Percentiles rank a stretch among this genome's conserved stretches.
Evolutionary conservation across 345 rosid genomes (phyloP).

Genomic region (Camelina sativa): DNA sequence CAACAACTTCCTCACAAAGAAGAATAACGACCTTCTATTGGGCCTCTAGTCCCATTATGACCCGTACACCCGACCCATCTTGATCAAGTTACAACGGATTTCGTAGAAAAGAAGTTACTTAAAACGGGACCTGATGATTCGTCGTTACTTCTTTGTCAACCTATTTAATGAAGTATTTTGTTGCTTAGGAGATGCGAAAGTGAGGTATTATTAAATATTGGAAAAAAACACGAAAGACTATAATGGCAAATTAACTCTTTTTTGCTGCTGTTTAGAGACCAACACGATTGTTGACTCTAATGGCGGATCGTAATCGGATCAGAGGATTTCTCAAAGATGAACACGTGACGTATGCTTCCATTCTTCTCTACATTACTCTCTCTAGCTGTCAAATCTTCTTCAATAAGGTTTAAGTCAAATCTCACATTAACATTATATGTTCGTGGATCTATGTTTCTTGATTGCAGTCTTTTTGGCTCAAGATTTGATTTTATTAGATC

Average conservation of each 20-base stretch:
- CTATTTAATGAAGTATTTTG: not conserved
- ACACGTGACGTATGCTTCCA: not conserved
- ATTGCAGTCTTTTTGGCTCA: not conserved
- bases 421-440: not conserved
- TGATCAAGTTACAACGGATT: not conserved
- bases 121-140: not conserved
- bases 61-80: not conserved
- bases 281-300: not conserved
- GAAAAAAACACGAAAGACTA: not conserved
- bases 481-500: not conserved
- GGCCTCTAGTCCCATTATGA: not conserved
- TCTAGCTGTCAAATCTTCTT: slow-evolving; percentile 1
- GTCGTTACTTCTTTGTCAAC: not conserved
- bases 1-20: no score
- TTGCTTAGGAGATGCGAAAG: not conserved
- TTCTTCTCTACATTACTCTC: not conserved
- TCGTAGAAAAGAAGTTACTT: not conserved
- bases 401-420: slow-evolving; percentile 1
- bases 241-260: not conserved
- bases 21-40: not conserved
- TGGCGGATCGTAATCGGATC: not conserved
- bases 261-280: not conserved
- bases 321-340: not conserved
- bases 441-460: not conserved
- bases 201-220: not conserved